These are phyloP conservation scores for Fraxinus velutina DNA, from an alignment of 305 asterid species.

Conservation along the genomic window DNA sequence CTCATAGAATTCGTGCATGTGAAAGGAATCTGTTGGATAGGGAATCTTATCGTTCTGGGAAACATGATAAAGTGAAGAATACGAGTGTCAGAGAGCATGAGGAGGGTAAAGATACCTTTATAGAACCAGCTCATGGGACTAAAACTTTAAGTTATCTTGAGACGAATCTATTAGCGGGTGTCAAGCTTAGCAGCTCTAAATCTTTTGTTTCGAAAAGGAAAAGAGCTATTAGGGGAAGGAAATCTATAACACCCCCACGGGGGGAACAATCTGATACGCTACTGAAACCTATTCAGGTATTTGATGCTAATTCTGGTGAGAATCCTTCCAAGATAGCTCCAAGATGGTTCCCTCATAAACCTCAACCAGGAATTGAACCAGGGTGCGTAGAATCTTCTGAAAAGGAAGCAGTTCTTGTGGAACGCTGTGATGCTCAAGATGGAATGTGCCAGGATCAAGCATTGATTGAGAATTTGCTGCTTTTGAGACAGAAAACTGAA, in stretches of 20 bases:
- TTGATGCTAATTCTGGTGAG: conserved; percentile 26
- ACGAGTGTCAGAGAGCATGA: conserved; percentile 6
- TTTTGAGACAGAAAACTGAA: conserved; percentile 25
- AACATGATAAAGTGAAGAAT: conserved; percentile 28
- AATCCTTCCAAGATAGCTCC: conserved; percentile 27
- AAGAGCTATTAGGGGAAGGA: conserved; percentile 48
- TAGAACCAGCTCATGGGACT: conserved; percentile 19
- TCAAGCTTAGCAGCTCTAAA: conserved; percentile 27
- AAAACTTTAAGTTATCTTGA: conserved; percentile 27
- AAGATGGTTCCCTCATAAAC: conserved; percentile 24
- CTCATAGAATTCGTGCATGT: conserved; percentile 75
- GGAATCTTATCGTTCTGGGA: conserved; percentile 31
- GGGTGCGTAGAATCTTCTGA: conserved; percentile 25
- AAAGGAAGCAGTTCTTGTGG: conserved; percentile 25
- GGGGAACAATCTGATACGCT: conserved; percentile 27
- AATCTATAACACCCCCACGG: conserved; percentile 17
- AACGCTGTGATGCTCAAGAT: conserved; percentile 25
- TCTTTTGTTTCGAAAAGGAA: conserved; percentile 45
- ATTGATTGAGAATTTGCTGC: conserved; percentile 22
- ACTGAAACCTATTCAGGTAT: conserved; percentile 24
- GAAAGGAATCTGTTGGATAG: conserved; percentile 41
- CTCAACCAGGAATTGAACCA: conserved; percentile 5
- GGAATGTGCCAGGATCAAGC: conserved; percentile 22
- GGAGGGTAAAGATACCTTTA: conserved; percentile 23
- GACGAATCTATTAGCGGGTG: conserved; percentile 36